These are phyloP conservation scores for Hypoxylon sp. DNA, from an alignment of 2,329 filamentous ascomycete genomes.

Conservation along the genomic window DNA sequence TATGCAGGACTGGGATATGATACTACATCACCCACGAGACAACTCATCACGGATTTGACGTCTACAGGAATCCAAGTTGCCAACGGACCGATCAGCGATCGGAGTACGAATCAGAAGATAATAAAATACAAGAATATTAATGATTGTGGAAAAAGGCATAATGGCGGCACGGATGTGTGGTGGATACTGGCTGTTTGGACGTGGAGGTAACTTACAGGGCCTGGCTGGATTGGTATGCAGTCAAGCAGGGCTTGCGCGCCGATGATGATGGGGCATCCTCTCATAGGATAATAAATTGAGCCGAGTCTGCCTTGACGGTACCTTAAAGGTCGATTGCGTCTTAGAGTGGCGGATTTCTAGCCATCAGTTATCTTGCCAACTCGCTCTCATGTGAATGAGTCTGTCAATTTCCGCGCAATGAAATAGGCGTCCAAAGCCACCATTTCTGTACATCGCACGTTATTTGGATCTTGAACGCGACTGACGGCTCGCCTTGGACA, in stretches of 20 bases:
- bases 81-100: slow-evolving; percentile 46
- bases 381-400: slow-evolving; percentile 28
- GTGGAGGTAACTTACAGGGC: slow-evolving; percentile 46
- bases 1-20: slow-evolving; percentile 45
- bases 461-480: slow-evolving; percentile 36
- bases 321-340: slow-evolving; percentile 47
- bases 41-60: slow-evolving; percentile 42
- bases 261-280: slow-evolving; percentile 52
- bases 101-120: slow-evolving; percentile 33
- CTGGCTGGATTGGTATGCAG: slow-evolving; percentile 49
- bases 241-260: slow-evolving; percentile 45
- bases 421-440: slow-evolving; percentile 35
- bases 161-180: slow-evolving; percentile 42
- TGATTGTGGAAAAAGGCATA: slow-evolving; percentile 21
- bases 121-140: slow-evolving; percentile 13
- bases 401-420: slow-evolving; percentile 39
- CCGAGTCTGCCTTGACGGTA: slow-evolving; percentile 47
- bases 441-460: slow-evolving; percentile 39
- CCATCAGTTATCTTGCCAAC: slow-evolving; percentile 35
- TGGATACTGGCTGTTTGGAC: slow-evolving; percentile 45
- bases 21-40: slow-evolving; percentile 44
- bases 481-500: slow-evolving; percentile 36
- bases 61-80: slow-evolving; percentile 36
- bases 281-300: slow-evolving; percentile 49
- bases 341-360: slow-evolving; percentile 46